These are phyloP conservation scores for Ceratopteris richardii DNA, from an alignment of 75 land plant species.

Conservation along the genomic window DNA sequence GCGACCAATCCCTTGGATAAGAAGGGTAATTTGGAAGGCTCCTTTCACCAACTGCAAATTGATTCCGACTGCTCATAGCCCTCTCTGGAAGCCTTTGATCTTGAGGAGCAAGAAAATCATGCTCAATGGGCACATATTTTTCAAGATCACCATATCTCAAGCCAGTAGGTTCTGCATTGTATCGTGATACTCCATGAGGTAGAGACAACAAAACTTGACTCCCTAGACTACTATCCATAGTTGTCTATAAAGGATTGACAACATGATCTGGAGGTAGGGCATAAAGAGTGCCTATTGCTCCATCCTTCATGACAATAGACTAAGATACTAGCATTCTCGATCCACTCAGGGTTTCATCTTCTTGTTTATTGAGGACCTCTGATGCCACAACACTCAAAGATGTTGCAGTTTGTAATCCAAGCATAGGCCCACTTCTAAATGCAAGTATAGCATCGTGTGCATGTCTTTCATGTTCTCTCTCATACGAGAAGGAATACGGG, in stretches of 20 bases:
- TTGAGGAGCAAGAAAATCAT: not conserved
- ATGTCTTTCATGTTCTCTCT: no score
- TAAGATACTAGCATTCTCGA: conserved; percentile 69
- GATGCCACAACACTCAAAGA: no score
- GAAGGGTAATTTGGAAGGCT: no score
- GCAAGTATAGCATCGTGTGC: no score
- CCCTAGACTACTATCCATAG: no score
- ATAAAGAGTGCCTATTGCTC: conserved; percentile 48
- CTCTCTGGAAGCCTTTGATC: not conserved
- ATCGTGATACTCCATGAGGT: not conserved
- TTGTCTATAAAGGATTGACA: not conserved
- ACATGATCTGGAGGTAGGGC: conserved; percentile 51
- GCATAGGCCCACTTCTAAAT: no score
- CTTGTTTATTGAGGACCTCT: not conserved
- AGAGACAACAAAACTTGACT: no score
- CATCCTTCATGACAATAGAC: conserved; percentile 46
- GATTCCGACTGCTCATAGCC: no score
- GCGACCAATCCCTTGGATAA: no score
- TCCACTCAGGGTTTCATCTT: conserved; percentile 14
- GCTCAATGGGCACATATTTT: not conserved
- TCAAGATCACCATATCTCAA: not conserved
- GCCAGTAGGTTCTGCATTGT: not conserved
- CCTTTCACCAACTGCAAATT: no score
- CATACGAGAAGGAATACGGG: no score
- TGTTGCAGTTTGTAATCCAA: no score